A percentile compares a stretch with the other conserved stretches of the same genome.
phyloP scores from a whole-genome alignment of 164 flowering plant species.

The Chloranthus sessilifolius region DNA sequence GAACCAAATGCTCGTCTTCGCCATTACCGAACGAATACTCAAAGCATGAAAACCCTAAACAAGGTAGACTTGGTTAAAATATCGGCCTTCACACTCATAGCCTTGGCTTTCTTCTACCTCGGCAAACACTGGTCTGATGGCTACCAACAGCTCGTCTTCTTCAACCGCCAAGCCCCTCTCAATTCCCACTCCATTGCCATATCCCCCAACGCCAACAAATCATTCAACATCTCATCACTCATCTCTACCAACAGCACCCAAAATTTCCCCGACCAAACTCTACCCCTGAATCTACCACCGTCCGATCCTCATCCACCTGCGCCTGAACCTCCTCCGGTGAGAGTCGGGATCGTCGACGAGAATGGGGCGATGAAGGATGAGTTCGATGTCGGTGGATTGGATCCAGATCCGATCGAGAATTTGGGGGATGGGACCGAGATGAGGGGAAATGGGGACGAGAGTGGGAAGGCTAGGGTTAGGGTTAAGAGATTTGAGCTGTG shows the following conservation, averaged over 20 bases:
- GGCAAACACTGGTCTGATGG: conserved; percentile 71
- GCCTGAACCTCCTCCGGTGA: conserved; percentile 41
- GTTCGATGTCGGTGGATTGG: conserved; percentile 74
- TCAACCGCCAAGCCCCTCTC: conserved; percentile 22
- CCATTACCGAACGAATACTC: too few relatives aligned
- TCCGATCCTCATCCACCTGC: conserved; percentile 22
- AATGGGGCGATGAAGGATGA: conserved; percentile 82
- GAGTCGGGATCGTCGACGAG: conserved; percentile 69
- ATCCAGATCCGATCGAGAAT: conserved; percentile 55
- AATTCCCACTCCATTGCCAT: conserved; percentile 24
- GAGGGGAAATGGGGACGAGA: conserved; percentile 6
- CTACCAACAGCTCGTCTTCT: conserved; percentile 55
- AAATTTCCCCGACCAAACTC: not conserved
- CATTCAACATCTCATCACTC: conserved; percentile 27
- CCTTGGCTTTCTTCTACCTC: conserved; percentile 60
- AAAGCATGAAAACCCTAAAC: too few relatives aligned
- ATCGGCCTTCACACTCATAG: conserved; percentile 33
- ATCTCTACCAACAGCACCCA: conserved; percentile 14
- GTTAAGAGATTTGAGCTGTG: conserved; percentile 51
- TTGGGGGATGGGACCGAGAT: conserved; percentile 41
- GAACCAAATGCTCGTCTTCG: too few relatives aligned
- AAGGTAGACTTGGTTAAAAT: too few relatives aligned
- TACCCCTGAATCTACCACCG: conserved; percentile 6
- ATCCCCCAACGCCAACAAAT: conserved; percentile 45
- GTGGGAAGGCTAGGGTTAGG: conserved; percentile 21